Base-by-base conservation (phyloP, 257 asterid species). In the Primulina huaijiensis region DNA sequence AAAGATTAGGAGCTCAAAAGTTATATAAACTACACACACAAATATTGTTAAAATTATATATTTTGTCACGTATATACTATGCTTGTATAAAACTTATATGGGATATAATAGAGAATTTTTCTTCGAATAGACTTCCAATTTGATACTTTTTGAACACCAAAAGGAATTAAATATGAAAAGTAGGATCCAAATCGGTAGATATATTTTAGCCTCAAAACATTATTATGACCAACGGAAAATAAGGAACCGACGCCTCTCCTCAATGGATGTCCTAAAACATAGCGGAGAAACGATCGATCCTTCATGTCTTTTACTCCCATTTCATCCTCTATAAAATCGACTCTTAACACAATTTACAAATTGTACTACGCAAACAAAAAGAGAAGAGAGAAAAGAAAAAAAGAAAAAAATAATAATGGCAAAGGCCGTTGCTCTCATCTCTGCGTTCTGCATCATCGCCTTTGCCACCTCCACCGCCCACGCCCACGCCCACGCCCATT, bases 281-380 rank as follows among this genome's bases (percentile, higher is more conserved):
- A 63, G 77, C 67, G 61, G 31, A 55, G 65, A 60, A 56, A 52
- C 25, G 38, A 68, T 68, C 60, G 80, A 3, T 68, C 64, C 62
- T 58, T 71, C 73, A 56, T 40, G 14, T 27, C 2, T 60, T 5
- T 21, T 19, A n/a, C 27, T 4, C 29, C 21, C 57, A 50, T 30
- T 29, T 25, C 21, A 19, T 8, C 72, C 67, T 9, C 73, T 50
- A 74, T 74, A 77, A 74, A 68, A 20, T 21, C 68, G 57, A 20
- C 11, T 2, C 34, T 6, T 4, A 40, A 74, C 69, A 27, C 43
- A 69, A 5, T 35, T 70, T 30, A 46, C 46, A 75, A 62, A 37
- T 55, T 77, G 43, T 59, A 75, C 21, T 50, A 50, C 50, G 8
- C 78, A 77, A 79, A 53, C 75, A 63, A 60, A 72, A 63, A 71